A percentile compares a stretch with the other conserved stretches of the same genome.
Conservation (phyloP, 1,139 yeast genomes). For the Scheffersomyces stambukii region DNA sequence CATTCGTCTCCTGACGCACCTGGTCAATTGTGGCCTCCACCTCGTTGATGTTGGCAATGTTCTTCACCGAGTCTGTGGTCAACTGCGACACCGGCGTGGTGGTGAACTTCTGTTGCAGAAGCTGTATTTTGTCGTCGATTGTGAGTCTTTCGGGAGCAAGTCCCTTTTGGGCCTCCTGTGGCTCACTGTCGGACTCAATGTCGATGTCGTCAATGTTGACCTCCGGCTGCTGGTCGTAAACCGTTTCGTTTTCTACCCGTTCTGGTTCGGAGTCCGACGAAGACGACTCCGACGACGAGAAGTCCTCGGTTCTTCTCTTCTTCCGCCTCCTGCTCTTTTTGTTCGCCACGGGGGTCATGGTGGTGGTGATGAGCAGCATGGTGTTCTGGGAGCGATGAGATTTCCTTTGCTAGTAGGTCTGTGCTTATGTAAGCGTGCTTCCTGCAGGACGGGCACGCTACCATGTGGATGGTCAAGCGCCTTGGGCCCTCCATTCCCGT, state of each 20-base stretch:
- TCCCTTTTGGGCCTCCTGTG: slow-evolving; percentile 5
- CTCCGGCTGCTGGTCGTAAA: slow-evolving; percentile 3
- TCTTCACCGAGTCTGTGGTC: slow-evolving; percentile 13
- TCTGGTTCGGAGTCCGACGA: slow-evolving; percentile 31
- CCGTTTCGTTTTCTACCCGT: slow-evolving; percentile 9
- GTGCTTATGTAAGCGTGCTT: no score
- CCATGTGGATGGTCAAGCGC: no score
- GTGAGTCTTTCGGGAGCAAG: slow-evolving; percentile 16
- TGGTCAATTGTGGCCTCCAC: slow-evolving; percentile 19
- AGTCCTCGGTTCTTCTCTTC: slow-evolving; percentile 76
- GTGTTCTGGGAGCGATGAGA: neutral
- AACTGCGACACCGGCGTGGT: slow-evolving; percentile 17
- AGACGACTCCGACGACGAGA: slow-evolving; percentile 44
- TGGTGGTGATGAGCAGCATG: neutral
- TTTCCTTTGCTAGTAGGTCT: no score
- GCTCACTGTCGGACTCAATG: slow-evolving; percentile 38
- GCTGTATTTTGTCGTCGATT: slow-evolving; percentile 19
- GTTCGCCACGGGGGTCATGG: slow-evolving; percentile 1
- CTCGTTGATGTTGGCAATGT: slow-evolving; percentile 17
- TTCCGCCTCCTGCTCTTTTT: slow-evolving; percentile 47
- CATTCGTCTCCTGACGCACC: slow-evolving; percentile 42
- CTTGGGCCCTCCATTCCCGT: no score
- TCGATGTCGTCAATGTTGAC: slow-evolving; percentile 34
- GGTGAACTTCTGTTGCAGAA: slow-evolving; percentile 25
- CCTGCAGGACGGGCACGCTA: no score